Percentiles rank a stretch among this genome's conserved stretches.
Conservation (phyloP, 176 grass and related monocot species). For the Cenchrus fungigraminus region DNA sequence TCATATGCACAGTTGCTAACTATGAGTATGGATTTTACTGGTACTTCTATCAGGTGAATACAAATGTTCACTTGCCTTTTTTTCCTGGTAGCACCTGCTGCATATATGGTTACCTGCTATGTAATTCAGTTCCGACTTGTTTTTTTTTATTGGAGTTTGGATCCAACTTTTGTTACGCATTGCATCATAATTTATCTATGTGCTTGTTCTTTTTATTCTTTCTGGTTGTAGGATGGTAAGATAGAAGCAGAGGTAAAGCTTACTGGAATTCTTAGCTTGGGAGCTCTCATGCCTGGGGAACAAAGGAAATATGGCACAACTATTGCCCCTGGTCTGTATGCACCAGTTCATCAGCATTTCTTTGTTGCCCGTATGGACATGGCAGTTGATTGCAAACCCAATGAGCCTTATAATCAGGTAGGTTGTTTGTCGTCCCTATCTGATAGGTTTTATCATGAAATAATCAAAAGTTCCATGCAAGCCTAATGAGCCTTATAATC, state of each 20-base stretch:
- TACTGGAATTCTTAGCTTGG: conserved; percentile 95
- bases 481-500: no score
- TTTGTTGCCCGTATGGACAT: conserved; percentile 99
- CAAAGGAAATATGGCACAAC: conserved; percentile 94
- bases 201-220: neutral
- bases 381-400: conserved; percentile 95
- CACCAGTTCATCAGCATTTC: conserved; percentile 98
- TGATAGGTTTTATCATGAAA: neutral
- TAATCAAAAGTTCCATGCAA: neutral
- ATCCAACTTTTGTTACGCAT: neutral
- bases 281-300: conserved; percentile 93
- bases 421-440: neutral
- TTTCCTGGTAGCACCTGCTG: neutral
- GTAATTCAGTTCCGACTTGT: neutral
- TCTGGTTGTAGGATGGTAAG: conserved; percentile 80
- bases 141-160: neutral
- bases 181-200: neutral
- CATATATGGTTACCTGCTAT: neutral
- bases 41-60: conserved; percentile 92
- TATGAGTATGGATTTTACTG: conserved; percentile 98
- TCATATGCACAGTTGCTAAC: conserved; percentile 97
- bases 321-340: conserved; percentile 95
- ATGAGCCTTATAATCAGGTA: conserved; percentile 94
- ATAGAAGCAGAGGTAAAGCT: conserved; percentile 98
- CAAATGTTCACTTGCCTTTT: conserved; percentile 3